Conservation (phyloP, 2,329 filamentous ascomycete species). For the Chaetomium olivaceum region DNA sequence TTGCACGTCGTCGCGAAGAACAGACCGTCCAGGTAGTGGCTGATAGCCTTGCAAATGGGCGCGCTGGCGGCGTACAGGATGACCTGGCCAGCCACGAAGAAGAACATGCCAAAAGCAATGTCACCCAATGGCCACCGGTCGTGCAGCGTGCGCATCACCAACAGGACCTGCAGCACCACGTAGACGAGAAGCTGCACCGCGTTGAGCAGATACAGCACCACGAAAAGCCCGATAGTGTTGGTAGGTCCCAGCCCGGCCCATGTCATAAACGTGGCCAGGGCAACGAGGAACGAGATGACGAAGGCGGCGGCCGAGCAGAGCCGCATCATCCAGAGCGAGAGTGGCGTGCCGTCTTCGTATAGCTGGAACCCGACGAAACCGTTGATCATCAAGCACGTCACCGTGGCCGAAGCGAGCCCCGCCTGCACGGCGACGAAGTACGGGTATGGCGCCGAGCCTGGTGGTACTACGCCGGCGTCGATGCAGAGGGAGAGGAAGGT, state of each 20-base stretch:
- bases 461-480: conserved; percentile 88
- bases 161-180: conserved; percentile 79
- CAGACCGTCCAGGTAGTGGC: conserved; percentile 91
- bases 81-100: conserved; percentile 90
- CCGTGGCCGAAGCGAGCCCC: conserved; percentile 79
- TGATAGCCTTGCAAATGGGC: conserved; percentile 77
- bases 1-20: conserved; percentile 96
- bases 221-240: conserved; percentile 85
- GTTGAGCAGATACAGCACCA: conserved; percentile 89
- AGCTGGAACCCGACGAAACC: conserved; percentile 98
- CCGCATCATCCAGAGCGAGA: conserved; percentile 91
- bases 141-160: conserved; percentile 86
- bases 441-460: conserved; percentile 75
- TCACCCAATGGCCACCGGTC: conserved; percentile 95
- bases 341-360: conserved; percentile 91
- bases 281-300: conserved; percentile 80
- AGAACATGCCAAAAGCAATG: conserved; percentile 85
- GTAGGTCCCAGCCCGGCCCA: conserved; percentile 84
- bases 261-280: conserved; percentile 87
- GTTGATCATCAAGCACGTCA: conserved; percentile 90
- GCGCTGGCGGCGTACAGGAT: conserved; percentile 87
- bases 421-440: conserved; percentile 91
- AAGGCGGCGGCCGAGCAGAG: conserved; percentile 79
- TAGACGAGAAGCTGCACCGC: conserved; percentile 85
- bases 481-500: conserved; percentile 86